Base-by-base conservation (phyloP, 805 yeast species). In the Saccharomycopsis olivae region DNA sequence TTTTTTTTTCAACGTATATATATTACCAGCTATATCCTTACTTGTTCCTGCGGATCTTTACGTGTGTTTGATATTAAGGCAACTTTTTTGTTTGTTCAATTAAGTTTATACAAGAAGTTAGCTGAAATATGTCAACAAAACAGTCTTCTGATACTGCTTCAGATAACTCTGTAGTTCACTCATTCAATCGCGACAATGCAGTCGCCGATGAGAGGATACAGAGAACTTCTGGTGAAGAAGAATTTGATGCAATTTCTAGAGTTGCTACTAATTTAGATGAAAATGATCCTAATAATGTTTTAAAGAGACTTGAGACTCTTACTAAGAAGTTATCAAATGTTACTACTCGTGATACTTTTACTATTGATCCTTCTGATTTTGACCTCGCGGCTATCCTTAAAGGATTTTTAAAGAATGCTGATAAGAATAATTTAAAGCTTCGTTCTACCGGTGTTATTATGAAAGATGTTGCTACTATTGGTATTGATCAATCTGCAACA, bases 401-500 rank as follows among this genome's bases (percentile, higher is more conserved):
- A 21, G 51, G 54, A 14, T 59, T 67, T 52, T 64, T 65, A 23
- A 49, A 52, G 23, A 39, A 40, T 27, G 46, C 46, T 19, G 36
- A 39, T 15, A 24, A 33, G 15, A 24, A 18, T 4, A 32, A 35
- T 20, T 16, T 39, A 17, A 39, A 29, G 17, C 30, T 42, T 3
- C 32, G 48, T 50, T 62, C 68, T 1, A 62, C 68, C 41, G 65
- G 64, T 36, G 62, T 68, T 36, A 69, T 69, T 3, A 64, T 68
- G 50, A 65, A 58, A 42, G 53, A 57, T 36, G 47, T 68, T 13
- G 66, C 69, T 5, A 65, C 69, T 40, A 58, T 64, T 48, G 73
- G 71, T 56, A 49, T 63, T 38, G 78, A 75, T 46, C 66, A 73
- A 16, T 71, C 73, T 23, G 72, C 73, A 34, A 70, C 73, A 11